phyloP scores from a whole-genome alignment of 805 yeast species.

The Metschnikowia picachoensis region DNA sequence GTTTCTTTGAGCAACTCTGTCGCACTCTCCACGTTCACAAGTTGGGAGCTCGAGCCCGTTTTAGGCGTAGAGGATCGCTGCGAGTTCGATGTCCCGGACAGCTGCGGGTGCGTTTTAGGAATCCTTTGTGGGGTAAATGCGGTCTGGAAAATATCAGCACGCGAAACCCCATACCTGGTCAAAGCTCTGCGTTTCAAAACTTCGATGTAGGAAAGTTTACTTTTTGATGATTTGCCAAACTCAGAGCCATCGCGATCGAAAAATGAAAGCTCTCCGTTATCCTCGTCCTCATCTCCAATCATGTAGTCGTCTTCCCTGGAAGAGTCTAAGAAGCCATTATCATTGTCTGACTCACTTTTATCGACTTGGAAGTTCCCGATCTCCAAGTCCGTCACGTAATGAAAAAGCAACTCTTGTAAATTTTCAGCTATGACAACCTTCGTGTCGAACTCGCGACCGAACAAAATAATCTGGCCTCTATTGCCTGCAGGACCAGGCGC shows the following conservation, averaged over 20 bases:
- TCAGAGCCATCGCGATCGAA: slow-evolving; percentile 36
- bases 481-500: slow-evolving; percentile 20
- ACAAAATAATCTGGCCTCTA: slow-evolving; percentile 19
- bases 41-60: slow-evolving; percentile 7
- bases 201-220: slow-evolving; percentile 38
- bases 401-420: slow-evolving; percentile 39
- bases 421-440: slow-evolving; percentile 19
- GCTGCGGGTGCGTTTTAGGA: slow-evolving; percentile 5
- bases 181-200: slow-evolving; percentile 41
- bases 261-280: slow-evolving; percentile 39
- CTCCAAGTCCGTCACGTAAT: slow-evolving; percentile 39
- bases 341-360: slow-evolving; percentile 25
- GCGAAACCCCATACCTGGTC: slow-evolving; percentile 35
- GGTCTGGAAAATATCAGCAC: slow-evolving; percentile 33
- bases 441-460: slow-evolving; percentile 21
- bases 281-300: slow-evolving; percentile 45
- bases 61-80: slow-evolving; percentile 4
- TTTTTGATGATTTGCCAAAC: slow-evolving; percentile 28
- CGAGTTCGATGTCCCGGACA: not conserved
- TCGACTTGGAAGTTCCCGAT: slow-evolving; percentile 40
- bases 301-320: slow-evolving; percentile 38
- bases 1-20: slow-evolving; percentile 41
- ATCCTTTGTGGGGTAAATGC: slow-evolving; percentile 34
- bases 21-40: slow-evolving; percentile 25
- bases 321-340: slow-evolving; percentile 36